Evolutionary conservation across 1,284 basidiomycete genomes (phyloP).

Genomic region (Sporisorium scitamineum): DNA sequence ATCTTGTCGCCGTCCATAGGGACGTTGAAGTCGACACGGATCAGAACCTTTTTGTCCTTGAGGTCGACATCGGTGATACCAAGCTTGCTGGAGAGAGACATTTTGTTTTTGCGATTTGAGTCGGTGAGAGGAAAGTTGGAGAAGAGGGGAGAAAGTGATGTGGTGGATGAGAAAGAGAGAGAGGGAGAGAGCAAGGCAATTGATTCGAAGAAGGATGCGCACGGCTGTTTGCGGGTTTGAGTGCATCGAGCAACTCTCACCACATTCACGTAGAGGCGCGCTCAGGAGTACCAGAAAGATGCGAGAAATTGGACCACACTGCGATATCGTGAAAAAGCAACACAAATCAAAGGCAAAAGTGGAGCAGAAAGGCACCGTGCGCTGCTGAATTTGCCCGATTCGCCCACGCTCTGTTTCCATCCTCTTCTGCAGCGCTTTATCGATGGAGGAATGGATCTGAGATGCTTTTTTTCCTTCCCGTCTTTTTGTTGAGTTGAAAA

Average conservation of each 20-base stretch:
- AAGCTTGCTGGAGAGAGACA: constrained; percentile 90
- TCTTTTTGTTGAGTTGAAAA: constrained; percentile 4
- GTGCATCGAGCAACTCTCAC: background rate
- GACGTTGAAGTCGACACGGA: constrained; percentile 92
- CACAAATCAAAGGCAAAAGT: constrained; percentile 19
- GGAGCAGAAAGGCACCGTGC: constrained; percentile 30
- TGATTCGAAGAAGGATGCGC: constrained; percentile 1
- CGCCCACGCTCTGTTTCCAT: background rate
- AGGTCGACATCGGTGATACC: constrained; percentile 89
- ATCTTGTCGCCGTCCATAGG: constrained; percentile 85
- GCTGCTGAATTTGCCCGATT: constrained; percentile 5
- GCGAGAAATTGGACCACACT: constrained; percentile 11
- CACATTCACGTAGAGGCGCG: background rate
- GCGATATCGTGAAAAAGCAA: constrained; percentile 26
- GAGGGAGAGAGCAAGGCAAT: background rate
- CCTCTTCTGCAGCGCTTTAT: constrained; percentile 20
- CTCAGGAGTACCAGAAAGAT: constrained; percentile 26
- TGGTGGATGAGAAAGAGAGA: background rate
- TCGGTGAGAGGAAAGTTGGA: constrained; percentile 1
- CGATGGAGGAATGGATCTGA: constrained; percentile 14
- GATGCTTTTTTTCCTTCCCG: background rate
- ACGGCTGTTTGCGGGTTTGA: constrained; percentile 22
- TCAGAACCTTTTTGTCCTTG: constrained; percentile 83
- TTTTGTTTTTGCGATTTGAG: constrained; percentile 75
- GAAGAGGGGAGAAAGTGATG: background rate